Evolutionary conservation across 1,139 yeast genomes (phyloP).

Genomic region (Kurtzmaniella quercitrusa): DNA sequence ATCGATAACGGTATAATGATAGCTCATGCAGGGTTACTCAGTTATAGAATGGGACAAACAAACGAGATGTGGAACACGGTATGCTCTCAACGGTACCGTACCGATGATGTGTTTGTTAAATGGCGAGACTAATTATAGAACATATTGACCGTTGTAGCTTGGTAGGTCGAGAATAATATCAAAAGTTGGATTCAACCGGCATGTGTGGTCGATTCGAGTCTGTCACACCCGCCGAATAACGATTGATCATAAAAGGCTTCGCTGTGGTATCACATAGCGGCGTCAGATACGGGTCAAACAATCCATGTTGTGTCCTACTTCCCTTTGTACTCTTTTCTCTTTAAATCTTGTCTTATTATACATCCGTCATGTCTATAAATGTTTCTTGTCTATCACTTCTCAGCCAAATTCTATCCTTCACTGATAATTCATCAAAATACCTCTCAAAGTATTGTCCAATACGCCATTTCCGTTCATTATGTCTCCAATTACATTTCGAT

Average conservation of each 20-base stretch:
- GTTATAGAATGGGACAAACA: conserved; percentile 78
- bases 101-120: conserved; percentile 86
- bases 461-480: not conserved
- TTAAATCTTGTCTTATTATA: too few species aligned
- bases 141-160: too few species aligned
- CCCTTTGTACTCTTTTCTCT: too few species aligned
- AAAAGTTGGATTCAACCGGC: too few species aligned
- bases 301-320: not conserved
- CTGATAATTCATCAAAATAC: not conserved
- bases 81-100: conserved; percentile 89
- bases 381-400: too few species aligned
- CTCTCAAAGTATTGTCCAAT: conserved; percentile 1
- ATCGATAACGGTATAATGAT: conserved; percentile 98
- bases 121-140: conserved; percentile 62
- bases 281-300: conserved; percentile 39
- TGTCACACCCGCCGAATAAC: conserved; percentile 18
- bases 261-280: conserved; percentile 1
- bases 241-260: conserved; percentile 9
- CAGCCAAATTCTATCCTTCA: too few species aligned
- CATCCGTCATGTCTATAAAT: too few species aligned
- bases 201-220: not conserved
- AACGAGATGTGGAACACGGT: conserved; percentile 63
- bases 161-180: too few species aligned
- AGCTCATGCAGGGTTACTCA: conserved; percentile 93
- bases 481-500: conserved; percentile 4